These are phyloP conservation scores for Nowakowskiella sp. DNA, from an alignment of 192 early-diverging fungal species.

Conservation along the genomic window DNA sequence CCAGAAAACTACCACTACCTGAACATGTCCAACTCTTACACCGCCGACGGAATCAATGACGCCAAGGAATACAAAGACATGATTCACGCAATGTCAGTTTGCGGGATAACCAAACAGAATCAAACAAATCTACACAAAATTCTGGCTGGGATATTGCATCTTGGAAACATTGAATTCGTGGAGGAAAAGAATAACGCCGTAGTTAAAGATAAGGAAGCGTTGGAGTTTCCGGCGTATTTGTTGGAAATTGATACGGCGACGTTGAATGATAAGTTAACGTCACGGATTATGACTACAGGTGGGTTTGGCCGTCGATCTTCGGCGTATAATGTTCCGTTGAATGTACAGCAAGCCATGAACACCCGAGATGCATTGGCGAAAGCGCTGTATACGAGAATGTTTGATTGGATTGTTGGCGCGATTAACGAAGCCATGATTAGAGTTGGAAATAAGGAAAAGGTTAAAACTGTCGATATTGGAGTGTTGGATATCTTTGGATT, in stretches of 20 bases:
- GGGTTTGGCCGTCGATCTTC: slow-evolving; percentile 45
- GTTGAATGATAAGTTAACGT: slow-evolving; percentile 35
- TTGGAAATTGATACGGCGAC: slow-evolving; percentile 13
- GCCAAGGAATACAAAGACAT: slow-evolving; percentile 78
- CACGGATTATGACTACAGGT: slow-evolving; percentile 41
- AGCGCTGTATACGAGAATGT: slow-evolving; percentile 78
- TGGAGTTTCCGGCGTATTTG: slow-evolving; percentile 51
- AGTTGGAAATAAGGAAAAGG: slow-evolving; percentile 34
- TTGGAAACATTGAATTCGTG: slow-evolving; percentile 87
- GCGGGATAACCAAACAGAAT: slow-evolving; percentile 72
- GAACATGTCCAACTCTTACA: slow-evolving; percentile 30
- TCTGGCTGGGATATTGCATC: slow-evolving; percentile 88
- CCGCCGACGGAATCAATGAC: slow-evolving; percentile 92
- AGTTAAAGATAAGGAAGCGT: slow-evolving; percentile 26
- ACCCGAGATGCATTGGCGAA: slow-evolving; percentile 92
- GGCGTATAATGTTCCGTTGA: slow-evolving; percentile 72
- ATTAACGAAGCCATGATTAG: slow-evolving; percentile 78
- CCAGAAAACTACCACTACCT: slow-evolving; percentile 47
- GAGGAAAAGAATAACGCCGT: slow-evolving; percentile 68
- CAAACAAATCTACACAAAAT: slow-evolving; percentile 85
- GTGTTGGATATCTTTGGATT: slow-evolving; percentile 99
- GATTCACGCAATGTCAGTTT: slow-evolving; percentile 84
- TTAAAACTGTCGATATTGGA: slow-evolving; percentile 55
- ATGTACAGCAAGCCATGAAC: slow-evolving; percentile 77
- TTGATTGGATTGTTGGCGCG: slow-evolving; percentile 94